A percentile compares a stretch with the other conserved stretches of the same genome.
Conservation (phyloP, 805 yeast species). For the Pichia deserticola region DNA sequence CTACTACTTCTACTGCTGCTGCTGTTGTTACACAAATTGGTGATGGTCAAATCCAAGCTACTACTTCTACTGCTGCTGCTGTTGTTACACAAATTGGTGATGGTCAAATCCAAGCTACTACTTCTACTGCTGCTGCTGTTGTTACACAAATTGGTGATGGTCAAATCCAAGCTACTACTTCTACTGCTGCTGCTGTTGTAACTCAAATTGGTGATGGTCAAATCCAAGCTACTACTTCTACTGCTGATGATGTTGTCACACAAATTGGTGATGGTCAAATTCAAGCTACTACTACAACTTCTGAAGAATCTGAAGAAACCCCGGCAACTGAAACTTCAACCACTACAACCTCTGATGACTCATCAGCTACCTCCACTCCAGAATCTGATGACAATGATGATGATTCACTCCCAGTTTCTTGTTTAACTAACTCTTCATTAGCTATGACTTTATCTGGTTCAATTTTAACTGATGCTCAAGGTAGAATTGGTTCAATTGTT, state of each 20-base stretch:
- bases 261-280: slow-evolving; percentile 42
- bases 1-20: slow-evolving; percentile 25
- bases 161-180: slow-evolving; percentile 43
- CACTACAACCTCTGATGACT: slow-evolving; percentile 14
- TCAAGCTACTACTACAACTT: slow-evolving; percentile 29
- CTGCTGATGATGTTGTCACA: slow-evolving; percentile 30
- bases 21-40: slow-evolving; percentile 44
- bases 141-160: slow-evolving; percentile 45
- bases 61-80: slow-evolving; percentile 6
- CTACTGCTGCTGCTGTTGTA: slow-evolving; percentile 25
- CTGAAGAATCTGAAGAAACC: slow-evolving; percentile 16
- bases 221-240: slow-evolving; percentile 30
- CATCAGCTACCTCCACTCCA: background rate
- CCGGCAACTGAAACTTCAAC: slow-evolving; percentile 24
- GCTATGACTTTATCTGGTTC: slow-evolving; percentile 36
- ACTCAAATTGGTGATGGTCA: slow-evolving; percentile 42
- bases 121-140: slow-evolving; percentile 1
- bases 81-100: too few species aligned
- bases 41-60: slow-evolving; percentile 57
- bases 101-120: slow-evolving; percentile 14
- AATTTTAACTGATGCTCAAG: slow-evolving; percentile 37
- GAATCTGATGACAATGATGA: slow-evolving; percentile 12
- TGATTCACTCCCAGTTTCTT: slow-evolving; percentile 23
- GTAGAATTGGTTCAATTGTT: slow-evolving; percentile 53
- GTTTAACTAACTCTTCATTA: slow-evolving; percentile 33